phyloP scores from a whole-genome alignment of 1,139 yeast genomes.

The Meyerozyma guilliermondii region DNA sequence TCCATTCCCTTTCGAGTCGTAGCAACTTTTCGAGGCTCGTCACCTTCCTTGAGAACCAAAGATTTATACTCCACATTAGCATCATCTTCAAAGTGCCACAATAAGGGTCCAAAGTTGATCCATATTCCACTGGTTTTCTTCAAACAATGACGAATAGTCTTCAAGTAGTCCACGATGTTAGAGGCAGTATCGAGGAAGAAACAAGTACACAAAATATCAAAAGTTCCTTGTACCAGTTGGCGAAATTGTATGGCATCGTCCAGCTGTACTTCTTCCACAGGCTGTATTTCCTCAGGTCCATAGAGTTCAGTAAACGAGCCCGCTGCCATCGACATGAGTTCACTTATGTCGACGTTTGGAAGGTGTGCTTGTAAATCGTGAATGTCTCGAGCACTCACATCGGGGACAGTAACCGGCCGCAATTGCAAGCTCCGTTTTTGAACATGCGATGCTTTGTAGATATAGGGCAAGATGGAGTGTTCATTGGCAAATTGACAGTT shows the following conservation, averaged over 20 bases:
- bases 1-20: constrained; percentile 56
- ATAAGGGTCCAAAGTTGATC: constrained; percentile 81
- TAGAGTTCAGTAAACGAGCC: constrained; percentile 79
- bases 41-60: constrained; percentile 20
- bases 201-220: constrained; percentile 61
- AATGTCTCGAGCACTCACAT: constrained; percentile 37
- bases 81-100: constrained; percentile 80
- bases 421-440: constrained; percentile 39
- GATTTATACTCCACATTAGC: constrained; percentile 18
- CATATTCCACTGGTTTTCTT: constrained; percentile 54
- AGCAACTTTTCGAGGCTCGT: constrained; percentile 16
- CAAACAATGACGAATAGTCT: constrained; percentile 50
- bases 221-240: constrained; percentile 25
- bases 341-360: constrained; percentile 42
- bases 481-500: constrained; percentile 35
- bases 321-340: constrained; percentile 69
- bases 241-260: constrained; percentile 31
- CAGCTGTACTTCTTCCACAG: not conserved
- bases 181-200: constrained; percentile 80
- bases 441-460: constrained; percentile 49
- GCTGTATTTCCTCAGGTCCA: constrained; percentile 37
- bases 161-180: constrained; percentile 65
- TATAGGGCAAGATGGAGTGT: constrained; percentile 47
- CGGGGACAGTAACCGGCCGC: constrained; percentile 51
- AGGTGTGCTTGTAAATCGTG: constrained; percentile 22